These are phyloP conservation scores for Magnaporthiopsis rhizophila DNA, from an alignment of 2,329 filamentous ascomycete genomes.

Conservation along the genomic window DNA sequence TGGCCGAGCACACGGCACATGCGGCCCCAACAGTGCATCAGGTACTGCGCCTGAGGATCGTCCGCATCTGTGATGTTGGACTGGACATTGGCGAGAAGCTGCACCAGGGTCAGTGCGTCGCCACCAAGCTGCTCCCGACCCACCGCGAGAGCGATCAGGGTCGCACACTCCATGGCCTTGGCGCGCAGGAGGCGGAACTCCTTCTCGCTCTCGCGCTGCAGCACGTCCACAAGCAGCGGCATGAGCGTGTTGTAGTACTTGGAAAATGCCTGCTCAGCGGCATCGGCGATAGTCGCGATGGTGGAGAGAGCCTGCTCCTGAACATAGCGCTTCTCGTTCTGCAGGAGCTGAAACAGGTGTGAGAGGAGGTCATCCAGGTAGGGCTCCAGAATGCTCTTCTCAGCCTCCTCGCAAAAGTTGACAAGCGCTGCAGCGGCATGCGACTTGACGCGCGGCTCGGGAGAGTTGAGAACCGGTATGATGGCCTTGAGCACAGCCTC, in stretches of 20 bases:
- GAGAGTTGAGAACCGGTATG: constrained; percentile 81
- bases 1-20: constrained; percentile 92
- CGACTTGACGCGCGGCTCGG: constrained; percentile 89
- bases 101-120: constrained; percentile 80
- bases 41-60: constrained; percentile 91
- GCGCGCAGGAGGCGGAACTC: constrained; percentile 85
- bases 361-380: constrained; percentile 84
- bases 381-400: constrained; percentile 83
- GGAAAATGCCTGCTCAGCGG: constrained; percentile 86
- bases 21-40: constrained; percentile 97
- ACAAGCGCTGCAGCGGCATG: constrained; percentile 96
- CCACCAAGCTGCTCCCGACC: constrained; percentile 85
- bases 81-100: constrained; percentile 82
- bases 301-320: constrained; percentile 97
- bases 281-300: constrained; percentile 98
- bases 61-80: constrained; percentile 80
- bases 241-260: constrained; percentile 96
- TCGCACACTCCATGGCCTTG: constrained; percentile 99
- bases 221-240: constrained; percentile 84
- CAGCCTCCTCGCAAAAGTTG: constrained; percentile 98
- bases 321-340: constrained; percentile 89
- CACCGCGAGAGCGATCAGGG: constrained; percentile 88
- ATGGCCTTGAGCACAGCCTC: constrained; percentile 80
- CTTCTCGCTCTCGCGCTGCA: constrained; percentile 85
- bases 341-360: constrained; percentile 78